phyloP scores from a whole-genome alignment of 495 filamentous ascomycete species.

The Aspergillus sclerotiicarbonarius region DNA sequence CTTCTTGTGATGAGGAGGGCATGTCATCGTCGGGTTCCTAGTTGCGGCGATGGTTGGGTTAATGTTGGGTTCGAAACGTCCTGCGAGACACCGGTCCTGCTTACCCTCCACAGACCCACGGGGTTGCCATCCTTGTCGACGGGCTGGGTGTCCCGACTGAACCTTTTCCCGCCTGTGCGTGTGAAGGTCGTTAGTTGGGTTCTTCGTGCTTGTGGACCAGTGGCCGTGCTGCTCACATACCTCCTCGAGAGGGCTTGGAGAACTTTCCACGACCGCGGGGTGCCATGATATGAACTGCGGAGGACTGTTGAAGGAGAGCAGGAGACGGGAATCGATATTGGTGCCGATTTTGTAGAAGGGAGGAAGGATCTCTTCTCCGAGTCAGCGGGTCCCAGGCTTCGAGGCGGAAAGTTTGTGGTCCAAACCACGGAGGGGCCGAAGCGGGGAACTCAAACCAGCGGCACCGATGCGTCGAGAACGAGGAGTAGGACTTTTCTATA shows the following conservation, averaged over 20 bases:
- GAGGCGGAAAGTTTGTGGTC: background rate
- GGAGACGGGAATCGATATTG: background rate
- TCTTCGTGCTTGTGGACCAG: background rate
- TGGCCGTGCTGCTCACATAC: slow-evolving; percentile 46
- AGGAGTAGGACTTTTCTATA: too few species aligned
- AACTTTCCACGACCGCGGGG: slow-evolving; percentile 82
- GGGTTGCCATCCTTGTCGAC: slow-evolving; percentile 80
- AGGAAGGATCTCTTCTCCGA: background rate
- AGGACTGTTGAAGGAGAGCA: background rate
- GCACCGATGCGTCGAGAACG: too few species aligned
- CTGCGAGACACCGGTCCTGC: slow-evolving; percentile 18
- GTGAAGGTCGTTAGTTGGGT: background rate
- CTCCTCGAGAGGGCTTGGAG: slow-evolving; percentile 87
- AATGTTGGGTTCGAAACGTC: background rate
- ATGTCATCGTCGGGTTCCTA: slow-evolving; percentile 50
- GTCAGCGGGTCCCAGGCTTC: too few species aligned
- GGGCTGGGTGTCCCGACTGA: slow-evolving; percentile 83
- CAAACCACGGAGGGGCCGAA: background rate
- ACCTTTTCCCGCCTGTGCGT: slow-evolving; percentile 80
- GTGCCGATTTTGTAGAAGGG: background rate
- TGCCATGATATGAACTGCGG: slow-evolving; percentile 32
- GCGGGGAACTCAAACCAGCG: background rate
- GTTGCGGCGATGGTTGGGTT: background rate
- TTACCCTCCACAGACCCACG: slow-evolving; percentile 73
- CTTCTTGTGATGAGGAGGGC: slow-evolving; percentile 41